A percentile compares a stretch with the other conserved stretches of the same genome.
phyloP scores from a whole-genome alignment of 1,284 basidiomycete species.

The Pterula multifida region DNA sequence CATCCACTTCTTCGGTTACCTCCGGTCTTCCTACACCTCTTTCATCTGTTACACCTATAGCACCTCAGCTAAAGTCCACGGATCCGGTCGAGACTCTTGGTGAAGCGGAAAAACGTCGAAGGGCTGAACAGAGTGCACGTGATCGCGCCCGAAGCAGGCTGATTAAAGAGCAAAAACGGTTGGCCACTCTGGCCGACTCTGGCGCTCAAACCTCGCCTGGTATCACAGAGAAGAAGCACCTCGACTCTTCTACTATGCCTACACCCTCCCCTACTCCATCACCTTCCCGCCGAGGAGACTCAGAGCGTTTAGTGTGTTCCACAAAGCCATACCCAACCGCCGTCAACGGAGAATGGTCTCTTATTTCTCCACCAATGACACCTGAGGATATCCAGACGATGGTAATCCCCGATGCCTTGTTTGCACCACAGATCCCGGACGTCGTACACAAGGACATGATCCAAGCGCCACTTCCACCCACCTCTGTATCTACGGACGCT shows the following conservation, averaged over 20 bases:
- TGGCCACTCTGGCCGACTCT: background rate
- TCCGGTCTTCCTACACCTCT: background rate
- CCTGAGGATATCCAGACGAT: conserved; percentile 1
- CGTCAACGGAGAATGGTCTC: background rate
- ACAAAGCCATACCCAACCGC: background rate
- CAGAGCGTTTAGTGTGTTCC: background rate
- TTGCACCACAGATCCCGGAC: background rate
- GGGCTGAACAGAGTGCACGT: background rate
- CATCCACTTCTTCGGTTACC: background rate
- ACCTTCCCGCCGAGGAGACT: background rate
- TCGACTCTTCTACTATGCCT: background rate
- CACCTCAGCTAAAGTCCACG: background rate
- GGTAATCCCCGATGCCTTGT: background rate
- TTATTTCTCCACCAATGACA: background rate
- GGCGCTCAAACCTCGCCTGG: background rate
- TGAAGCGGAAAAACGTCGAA: background rate
- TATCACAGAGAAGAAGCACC: background rate
- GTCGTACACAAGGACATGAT: background rate
- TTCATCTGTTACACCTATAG: background rate
- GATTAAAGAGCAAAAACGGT: background rate
- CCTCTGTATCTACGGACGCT: background rate
- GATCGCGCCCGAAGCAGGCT: background rate
- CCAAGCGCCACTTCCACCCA: background rate
- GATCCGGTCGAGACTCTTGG: background rate
- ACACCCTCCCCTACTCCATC: background rate